Evolutionary conservation across 1,284 basidiomycete species (phyloP).

Genomic region (Ceratobasidium sp.): DNA sequence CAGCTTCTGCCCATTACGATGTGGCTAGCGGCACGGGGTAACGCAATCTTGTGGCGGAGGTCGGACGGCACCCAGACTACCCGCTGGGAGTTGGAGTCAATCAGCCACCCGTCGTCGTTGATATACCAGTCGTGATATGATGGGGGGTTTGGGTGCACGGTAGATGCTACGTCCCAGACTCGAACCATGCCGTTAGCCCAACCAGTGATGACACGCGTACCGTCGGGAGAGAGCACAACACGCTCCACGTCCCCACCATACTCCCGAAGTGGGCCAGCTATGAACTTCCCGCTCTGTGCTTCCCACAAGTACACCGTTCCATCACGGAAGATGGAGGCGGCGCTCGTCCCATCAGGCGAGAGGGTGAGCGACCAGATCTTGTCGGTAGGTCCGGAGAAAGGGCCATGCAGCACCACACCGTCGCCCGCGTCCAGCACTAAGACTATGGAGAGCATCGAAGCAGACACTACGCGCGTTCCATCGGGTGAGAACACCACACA

Average conservation of each 20-base stretch:
- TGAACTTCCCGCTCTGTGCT: not conserved
- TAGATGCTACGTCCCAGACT: too few species aligned
- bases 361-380: slow-evolving; percentile 2
- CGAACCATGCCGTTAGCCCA: not conserved
- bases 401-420: not conserved
- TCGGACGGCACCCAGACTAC: not conserved
- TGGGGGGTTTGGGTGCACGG: too few species aligned
- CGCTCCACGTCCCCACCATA: not conserved
- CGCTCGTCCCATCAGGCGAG: not conserved
- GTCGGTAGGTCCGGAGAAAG: not conserved
- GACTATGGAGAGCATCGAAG: not conserved
- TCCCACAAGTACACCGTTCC: slow-evolving; percentile 14
- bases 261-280: not conserved
- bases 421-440: not conserved
- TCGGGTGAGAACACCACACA: not conserved
- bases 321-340: not conserved
- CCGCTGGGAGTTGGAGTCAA: not conserved
- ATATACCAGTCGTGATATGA: not conserved
- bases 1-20: too few species aligned
- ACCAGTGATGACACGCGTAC: not conserved
- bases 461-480: not conserved
- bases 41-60: not conserved
- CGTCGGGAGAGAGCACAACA: not conserved
- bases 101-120: not conserved
- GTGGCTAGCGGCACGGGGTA: too few species aligned